Base-by-base conservation (phyloP, 768 basidiomycete genomes). In the Rubroboletus satanas region DNA sequence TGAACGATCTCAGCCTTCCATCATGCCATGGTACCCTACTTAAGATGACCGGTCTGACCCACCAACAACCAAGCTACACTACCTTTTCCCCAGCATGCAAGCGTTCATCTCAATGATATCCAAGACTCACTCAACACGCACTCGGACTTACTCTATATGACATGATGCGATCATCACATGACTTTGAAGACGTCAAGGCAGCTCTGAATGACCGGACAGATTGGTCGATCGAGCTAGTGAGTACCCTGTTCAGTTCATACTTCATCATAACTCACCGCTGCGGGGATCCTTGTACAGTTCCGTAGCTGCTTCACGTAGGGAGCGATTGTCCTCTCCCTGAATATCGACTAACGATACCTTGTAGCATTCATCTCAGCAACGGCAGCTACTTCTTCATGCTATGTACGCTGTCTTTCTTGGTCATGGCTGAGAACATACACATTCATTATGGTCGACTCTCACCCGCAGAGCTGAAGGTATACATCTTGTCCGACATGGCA, bases 211-310 rank as follows among this genome's bases (percentile, higher is more conserved):
- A 61, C 9, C 47, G 63, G 5, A 59, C 36, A 5, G 42, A 52
- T n/a, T 61, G 66, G 61, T 60, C 63, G 4, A 63, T 68, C 1
- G 65, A 68, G 6, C 38, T 66, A 1, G 65, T 66, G 18, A 58
- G 61, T 14, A 28, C 10, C 31, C 33, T 3, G 15, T n/a, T 21
- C 5, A 33, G 5, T 26, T 23, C 23, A 12, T 29, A 15, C 1
- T 12, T 23, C 18, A 18, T 17, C 47, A 8, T 5, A 5, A 28
- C 36, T 49, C 12, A 49, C 36, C 26, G 4, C 37, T 14, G 9
- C 12, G 11, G 2, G 12, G 14, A 49, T 12, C 23, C n/a, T 2
- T 18, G 7, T 39, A 17, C 36, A 59, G 58, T 48, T 52, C 23
- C 56, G 58, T 7, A 59, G 46, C 21, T 52, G 41, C 35, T 49